A percentile compares a stretch with the other conserved stretches of the same genome.
These are phyloP conservation scores for Capsella rubella DNA, from an alignment of 441 rosid species.

Conservation along the genomic window DNA sequence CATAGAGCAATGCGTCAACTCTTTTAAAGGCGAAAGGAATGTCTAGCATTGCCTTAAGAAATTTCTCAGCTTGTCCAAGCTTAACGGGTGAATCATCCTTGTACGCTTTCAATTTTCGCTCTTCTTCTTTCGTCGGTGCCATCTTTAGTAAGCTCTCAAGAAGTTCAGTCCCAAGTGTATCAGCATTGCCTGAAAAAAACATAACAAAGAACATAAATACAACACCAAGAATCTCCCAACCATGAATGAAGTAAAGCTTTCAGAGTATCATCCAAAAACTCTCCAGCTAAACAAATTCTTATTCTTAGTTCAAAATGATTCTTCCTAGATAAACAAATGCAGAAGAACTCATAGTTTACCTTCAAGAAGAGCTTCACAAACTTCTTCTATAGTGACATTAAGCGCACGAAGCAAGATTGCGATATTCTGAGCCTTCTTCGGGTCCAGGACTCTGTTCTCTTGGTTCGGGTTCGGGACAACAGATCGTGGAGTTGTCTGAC, in stretches of 20 bases:
- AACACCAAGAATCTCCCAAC: not conserved
- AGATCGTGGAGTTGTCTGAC: slow-evolving; percentile 59
- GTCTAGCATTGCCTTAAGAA: slow-evolving; percentile 78
- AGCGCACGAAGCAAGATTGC: slow-evolving; percentile 86
- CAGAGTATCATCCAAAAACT: not conserved
- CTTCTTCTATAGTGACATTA: slow-evolving; percentile 93
- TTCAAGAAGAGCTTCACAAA: slow-evolving; percentile 93
- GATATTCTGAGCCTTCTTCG: slow-evolving; percentile 91
- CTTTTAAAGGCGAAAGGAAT: slow-evolving; percentile 85
- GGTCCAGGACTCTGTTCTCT: slow-evolving; percentile 87
- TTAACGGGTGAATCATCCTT: slow-evolving; percentile 55
- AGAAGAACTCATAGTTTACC: slow-evolving; percentile 53
- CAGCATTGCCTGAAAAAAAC: slow-evolving; percentile 69
- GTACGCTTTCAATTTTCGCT: slow-evolving; percentile 56
- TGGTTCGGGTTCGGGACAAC: slow-evolving; percentile 60
- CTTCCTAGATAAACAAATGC: not conserved
- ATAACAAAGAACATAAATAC: slow-evolving; percentile 23
- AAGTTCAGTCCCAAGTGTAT: slow-evolving; percentile 52
- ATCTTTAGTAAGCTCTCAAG: slow-evolving; percentile 51
- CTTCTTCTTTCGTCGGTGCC: slow-evolving; percentile 55
- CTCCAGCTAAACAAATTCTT: too few species aligned
- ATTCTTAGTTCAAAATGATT: slow-evolving; percentile 1
- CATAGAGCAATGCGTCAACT: slow-evolving; percentile 78
- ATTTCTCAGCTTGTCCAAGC: slow-evolving; percentile 83
- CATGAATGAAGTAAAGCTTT: not conserved